phyloP scores from a whole-genome alignment of 768 basidiomycete species.

The Rhizopogon vinicolor region DNA sequence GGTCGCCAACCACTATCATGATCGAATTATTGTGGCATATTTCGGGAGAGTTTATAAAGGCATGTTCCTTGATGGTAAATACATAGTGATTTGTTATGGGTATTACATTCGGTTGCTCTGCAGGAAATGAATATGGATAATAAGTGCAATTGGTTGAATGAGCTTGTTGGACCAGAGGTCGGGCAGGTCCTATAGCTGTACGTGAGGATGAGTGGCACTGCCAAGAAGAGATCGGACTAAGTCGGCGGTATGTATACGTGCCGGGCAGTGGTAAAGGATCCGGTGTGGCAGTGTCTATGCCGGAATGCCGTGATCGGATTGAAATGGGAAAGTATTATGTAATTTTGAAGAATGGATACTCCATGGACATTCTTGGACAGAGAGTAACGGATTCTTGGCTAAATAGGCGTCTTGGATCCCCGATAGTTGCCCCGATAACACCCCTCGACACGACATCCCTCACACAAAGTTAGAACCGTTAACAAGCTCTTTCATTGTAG shows the following conservation, averaged over 20 bases:
- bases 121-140: too few relatives aligned
- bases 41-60: background rate
- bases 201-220: background rate
- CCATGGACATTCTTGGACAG: constrained; percentile 11
- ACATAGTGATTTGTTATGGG: background rate
- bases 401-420: background rate
- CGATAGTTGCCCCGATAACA: constrained; percentile 6
- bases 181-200: background rate
- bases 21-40: background rate
- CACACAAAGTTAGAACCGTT: background rate
- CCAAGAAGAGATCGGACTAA: background rate
- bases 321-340: constrained; percentile 18
- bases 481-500: background rate
- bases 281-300: constrained; percentile 9
- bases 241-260: background rate
- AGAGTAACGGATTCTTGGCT: background rate
- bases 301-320: constrained; percentile 28
- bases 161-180: background rate
- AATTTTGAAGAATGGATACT: constrained; percentile 18
- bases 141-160: background rate
- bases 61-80: constrained; percentile 1
- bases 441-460: background rate
- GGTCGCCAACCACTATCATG: background rate
- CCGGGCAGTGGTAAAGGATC: background rate
- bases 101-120: too few relatives aligned